Evolutionary conservation across 148 eudicot genomes (phyloP).

Genomic region (Vaccinium darrowii): DNA sequence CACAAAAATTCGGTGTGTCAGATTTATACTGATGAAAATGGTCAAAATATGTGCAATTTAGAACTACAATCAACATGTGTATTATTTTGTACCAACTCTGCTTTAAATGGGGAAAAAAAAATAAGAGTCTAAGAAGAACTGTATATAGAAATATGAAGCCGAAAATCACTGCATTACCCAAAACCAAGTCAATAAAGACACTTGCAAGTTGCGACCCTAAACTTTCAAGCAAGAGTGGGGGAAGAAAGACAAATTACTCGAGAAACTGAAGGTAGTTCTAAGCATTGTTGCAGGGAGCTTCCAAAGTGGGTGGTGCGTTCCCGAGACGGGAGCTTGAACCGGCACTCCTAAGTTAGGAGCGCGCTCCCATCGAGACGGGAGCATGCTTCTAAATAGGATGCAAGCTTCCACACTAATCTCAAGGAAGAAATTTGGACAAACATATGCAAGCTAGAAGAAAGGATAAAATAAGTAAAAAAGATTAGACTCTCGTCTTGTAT

Average conservation of each 20-base stretch:
- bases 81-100: background rate
- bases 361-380: too few species aligned
- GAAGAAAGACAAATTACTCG: background rate
- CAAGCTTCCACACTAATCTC: too few species aligned
- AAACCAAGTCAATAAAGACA: background rate
- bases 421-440: too few species aligned
- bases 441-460: too few species aligned
- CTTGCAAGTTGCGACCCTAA: background rate
- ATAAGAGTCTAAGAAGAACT: background rate
- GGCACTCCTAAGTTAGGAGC: too few species aligned
- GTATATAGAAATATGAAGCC: background rate
- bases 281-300: too few species aligned
- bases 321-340: too few species aligned
- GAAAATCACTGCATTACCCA: background rate
- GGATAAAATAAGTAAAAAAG: too few species aligned
- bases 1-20: background rate
- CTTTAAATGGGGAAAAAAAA: background rate
- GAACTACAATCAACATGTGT: background rate
- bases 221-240: background rate
- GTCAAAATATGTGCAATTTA: background rate
- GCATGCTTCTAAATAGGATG: too few species aligned
- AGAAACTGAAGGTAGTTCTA: background rate
- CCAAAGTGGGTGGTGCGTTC: too few species aligned
- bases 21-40: background rate
- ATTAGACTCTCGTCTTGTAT: too few species aligned